Base-by-base conservation (phyloP, 2,329 filamentous ascomycete species). In the Epichloe typhina region DNA sequence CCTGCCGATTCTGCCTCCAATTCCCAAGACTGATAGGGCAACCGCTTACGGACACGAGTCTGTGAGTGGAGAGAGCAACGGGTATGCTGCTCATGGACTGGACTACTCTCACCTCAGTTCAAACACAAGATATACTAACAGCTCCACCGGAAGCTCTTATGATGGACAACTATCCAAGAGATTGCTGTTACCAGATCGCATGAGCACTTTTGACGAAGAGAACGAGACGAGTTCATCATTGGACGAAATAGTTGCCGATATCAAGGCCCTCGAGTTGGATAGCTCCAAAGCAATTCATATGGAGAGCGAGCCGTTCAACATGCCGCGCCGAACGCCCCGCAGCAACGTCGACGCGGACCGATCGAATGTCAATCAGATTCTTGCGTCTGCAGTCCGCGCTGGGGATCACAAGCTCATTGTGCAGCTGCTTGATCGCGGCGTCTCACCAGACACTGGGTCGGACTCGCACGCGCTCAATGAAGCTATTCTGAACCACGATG, bases 341-440 rank as follows among this genome's bases (percentile, higher is more conserved):
- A 72, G 70, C 55, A 68, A 61, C 2, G 60, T 62, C 0, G 72
- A 69, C 5, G 61, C 67, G 3, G 72, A 74, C 35, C 66, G 68
- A 0, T 61, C 68, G 0, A 70, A 70, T 47, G 64, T 76, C 56
- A 73, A 67, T 58, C 62, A 68, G 2, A 71, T 75, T 3, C 67
- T 83, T 0, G 58, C 76, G 2, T 70, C 72, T 6, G 79, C 79
- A 3, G 70, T 83, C 12, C 72, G 76, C n/a, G 68, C 69, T 37
- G 73, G 69, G 57, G 80, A 82, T 56, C 74, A 79, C 59, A 74
- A 74, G 57, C 62, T 77, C 37, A 63, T 80, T 1, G 73, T 78
- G 62, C 75, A 80, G 58, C 67, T 82, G 6, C 69, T 82, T 3
- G 75, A 81, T 55, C 72, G 74, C 5, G 79, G 79, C 42, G 76